These are phyloP conservation scores for Chaetoceros tenuissimus DNA, from an alignment of 108 stramenopile genomes.

Conservation along the genomic window DNA sequence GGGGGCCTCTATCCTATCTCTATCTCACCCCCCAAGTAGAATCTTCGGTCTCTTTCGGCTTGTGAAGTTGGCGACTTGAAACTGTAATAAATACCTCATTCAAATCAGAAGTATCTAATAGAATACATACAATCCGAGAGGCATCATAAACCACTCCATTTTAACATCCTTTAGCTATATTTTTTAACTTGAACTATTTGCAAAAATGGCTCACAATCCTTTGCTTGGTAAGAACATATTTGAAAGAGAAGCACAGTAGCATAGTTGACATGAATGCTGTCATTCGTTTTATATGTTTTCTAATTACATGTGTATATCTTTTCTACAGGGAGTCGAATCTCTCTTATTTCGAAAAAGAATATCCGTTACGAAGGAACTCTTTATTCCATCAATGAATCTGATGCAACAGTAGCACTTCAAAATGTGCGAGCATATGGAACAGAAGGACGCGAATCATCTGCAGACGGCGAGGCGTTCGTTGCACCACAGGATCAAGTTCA, in stretches of 20 bases:
- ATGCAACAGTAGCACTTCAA: conserved; percentile 90
- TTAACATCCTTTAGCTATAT: too few species aligned
- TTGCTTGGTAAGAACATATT: neutral
- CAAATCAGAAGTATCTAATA: too few species aligned
- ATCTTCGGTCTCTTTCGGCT: too few species aligned
- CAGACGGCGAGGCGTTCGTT: conserved; percentile 52
- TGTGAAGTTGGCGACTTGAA: too few species aligned
- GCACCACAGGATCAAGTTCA: conserved; percentile 73
- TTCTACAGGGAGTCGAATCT: conserved; percentile 72
- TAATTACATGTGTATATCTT: neutral
- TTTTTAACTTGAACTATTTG: neutral
- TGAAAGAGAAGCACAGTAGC: neutral
- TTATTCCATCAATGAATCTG: conserved; percentile 86
- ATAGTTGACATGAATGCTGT: neutral
- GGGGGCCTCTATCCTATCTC: too few species aligned
- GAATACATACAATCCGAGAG: too few species aligned
- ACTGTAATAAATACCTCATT: too few species aligned
- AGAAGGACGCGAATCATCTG: conserved; percentile 79
- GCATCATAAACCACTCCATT: too few species aligned
- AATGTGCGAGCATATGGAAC: conserved; percentile 89
- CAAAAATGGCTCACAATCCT: neutral
- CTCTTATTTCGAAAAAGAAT: conserved; percentile 93
- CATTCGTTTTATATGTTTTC: neutral
- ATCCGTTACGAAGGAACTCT: conserved; percentile 93
- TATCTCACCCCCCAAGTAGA: neutral